A percentile compares a stretch with the other conserved stretches of the same genome.
These are phyloP conservation scores for Septoria petroselini DNA, from an alignment of 2,329 filamentous ascomycete species.

Conservation along the genomic window DNA sequence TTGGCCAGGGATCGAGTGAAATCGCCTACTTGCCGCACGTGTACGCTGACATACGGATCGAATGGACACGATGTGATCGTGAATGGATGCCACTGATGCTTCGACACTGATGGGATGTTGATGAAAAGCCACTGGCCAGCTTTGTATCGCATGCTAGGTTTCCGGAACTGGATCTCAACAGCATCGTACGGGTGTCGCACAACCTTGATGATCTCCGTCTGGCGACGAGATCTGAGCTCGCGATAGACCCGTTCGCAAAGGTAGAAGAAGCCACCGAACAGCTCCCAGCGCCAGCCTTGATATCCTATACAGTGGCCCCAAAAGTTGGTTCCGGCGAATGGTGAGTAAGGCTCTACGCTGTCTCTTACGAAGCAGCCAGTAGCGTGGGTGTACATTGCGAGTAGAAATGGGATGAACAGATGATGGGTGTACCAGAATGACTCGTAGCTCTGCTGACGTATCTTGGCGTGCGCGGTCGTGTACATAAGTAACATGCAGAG, in stretches of 20 bases:
- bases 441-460: conserved; percentile 95
- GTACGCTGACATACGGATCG: conserved; percentile 89
- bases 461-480: conserved; percentile 87
- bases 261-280: conserved; percentile 81
- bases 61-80: conserved; percentile 98
- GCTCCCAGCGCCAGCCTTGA: conserved; percentile 94
- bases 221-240: conserved; percentile 77
- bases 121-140: conserved; percentile 97
- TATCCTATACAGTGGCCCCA: conserved; percentile 95
- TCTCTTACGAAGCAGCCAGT: conserved; percentile 96
- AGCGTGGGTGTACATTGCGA: conserved; percentile 93
- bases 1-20: conserved; percentile 94
- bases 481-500: conserved; percentile 99
- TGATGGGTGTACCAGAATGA: conserved; percentile 99
- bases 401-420: conserved; percentile 92
- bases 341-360: conserved; percentile 66
- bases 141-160: conserved; percentile 97
- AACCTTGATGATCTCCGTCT: conserved; percentile 88
- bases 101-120: conserved; percentile 83
- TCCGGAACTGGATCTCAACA: conserved; percentile 94
- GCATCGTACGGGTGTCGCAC: conserved; percentile 95
- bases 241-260: conserved; percentile 84
- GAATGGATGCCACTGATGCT: conserved; percentile 95
- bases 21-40: conserved; percentile 94
- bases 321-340: conserved; percentile 76